Evolutionary conservation across 2,329 filamentous ascomycete species (phyloP).

Genomic region (Trichoderma sp.): DNA sequence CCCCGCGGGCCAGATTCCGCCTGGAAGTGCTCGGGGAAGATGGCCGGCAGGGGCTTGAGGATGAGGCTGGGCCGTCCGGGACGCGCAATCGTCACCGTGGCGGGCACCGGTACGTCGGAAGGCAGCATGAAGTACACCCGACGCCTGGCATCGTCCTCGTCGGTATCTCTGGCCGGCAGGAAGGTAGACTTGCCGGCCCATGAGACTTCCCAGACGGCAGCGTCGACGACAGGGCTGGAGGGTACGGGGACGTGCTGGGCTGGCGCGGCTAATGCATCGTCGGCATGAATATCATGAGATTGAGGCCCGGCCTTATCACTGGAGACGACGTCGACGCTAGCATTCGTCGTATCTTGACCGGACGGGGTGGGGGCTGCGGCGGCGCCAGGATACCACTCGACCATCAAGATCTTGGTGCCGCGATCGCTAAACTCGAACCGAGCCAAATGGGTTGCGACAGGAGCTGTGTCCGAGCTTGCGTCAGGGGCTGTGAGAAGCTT

Average conservation of each 20-base stretch:
- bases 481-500: slow-evolving; percentile 17
- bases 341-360: slow-evolving; percentile 5
- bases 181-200: slow-evolving; percentile 81
- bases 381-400: slow-evolving; percentile 71
- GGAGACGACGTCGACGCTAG: background rate
- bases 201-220: slow-evolving; percentile 68
- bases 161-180: slow-evolving; percentile 57
- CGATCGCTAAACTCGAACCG: slow-evolving; percentile 88
- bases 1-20: slow-evolving; percentile 73
- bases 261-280: background rate
- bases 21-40: slow-evolving; percentile 77
- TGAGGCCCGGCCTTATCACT: slow-evolving; percentile 7
- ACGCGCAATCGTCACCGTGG: slow-evolving; percentile 66
- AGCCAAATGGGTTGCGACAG: slow-evolving; percentile 47
- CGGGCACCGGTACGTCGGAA: slow-evolving; percentile 69
- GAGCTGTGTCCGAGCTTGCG: slow-evolving; percentile 24
- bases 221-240: slow-evolving; percentile 23
- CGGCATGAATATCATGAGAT: slow-evolving; percentile 15
- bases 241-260: background rate
- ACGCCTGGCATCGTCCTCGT: slow-evolving; percentile 44
- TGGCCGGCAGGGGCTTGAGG: slow-evolving; percentile 81
- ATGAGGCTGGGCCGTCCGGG: slow-evolving; percentile 45
- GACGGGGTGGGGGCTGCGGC: slow-evolving; percentile 19
- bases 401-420: slow-evolving; percentile 89
- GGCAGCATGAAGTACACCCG: slow-evolving; percentile 81